Base-by-base conservation (phyloP, 495 filamentous ascomycete species). In the Neurospora sp. region DNA sequence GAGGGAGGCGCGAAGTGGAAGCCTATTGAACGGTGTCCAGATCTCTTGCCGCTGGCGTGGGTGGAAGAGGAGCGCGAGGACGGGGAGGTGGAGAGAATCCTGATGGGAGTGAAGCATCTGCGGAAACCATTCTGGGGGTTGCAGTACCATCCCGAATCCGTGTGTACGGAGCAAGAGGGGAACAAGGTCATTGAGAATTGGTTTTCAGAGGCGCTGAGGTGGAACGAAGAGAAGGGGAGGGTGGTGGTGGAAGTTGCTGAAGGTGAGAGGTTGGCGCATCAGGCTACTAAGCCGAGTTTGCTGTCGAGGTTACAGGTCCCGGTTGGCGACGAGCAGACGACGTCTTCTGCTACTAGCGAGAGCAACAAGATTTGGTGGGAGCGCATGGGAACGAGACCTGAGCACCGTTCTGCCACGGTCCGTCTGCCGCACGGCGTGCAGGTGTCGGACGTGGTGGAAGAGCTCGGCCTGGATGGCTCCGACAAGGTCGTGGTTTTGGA, bases 61-160 rank as follows among this genome's bases (percentile, higher is more conserved):
- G 87, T 83, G 14, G 85, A 87, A 62, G 86, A 89, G 77, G 70
- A 82, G 70, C 71, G 80, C 5, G 74, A 71, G 44, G 81, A 80
- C 54, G 71, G 80, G 75, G 83, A 81, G 79, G 27, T 16, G 23
- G 85, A 89, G 72, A 81, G 84, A 37, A 91, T 97, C 27, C 84
- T 96, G 54, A 96, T 97, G 92, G 93, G 87, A 4, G 89, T 91
- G 23, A 87, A 83, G 69, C 94, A 97, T 79, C 81, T 69, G 37
- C 73, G 75, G 3, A 93, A 90, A 76, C 96, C 96, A 6, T 96
- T 95, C 76, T 97, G 91, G 90, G 96, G 91, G 0, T 83, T 99
- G 41, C 96, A 99, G 77, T 98, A 95, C 79, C 96, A 99, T 78
- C 94, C 95, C 0, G 96, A 99, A 80, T 97, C 93, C 0, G 91